These are phyloP conservation scores for Aegilops sharonensis DNA, from an alignment of 176 grass and related monocot genomes.

Conservation along the genomic window DNA sequence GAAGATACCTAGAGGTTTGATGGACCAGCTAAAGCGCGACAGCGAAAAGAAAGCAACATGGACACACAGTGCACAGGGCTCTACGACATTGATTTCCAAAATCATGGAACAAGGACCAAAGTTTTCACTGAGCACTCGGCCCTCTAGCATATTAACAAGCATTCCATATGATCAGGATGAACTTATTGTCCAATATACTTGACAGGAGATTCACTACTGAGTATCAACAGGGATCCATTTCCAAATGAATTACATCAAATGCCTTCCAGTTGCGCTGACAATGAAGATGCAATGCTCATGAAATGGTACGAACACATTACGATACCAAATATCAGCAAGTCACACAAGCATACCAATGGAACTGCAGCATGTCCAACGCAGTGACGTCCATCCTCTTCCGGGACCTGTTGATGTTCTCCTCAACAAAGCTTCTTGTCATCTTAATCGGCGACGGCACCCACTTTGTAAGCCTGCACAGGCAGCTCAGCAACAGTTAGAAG, in stretches of 20 bases:
- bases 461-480: slow-evolving; percentile 61
- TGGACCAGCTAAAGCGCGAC: no score
- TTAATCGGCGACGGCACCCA: slow-evolving; percentile 91
- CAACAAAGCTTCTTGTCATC: slow-evolving; percentile 76
- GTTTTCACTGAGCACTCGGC: background rate
- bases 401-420: slow-evolving; percentile 77
- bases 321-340: no score
- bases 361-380: slow-evolving; percentile 77
- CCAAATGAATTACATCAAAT: no score
- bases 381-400: slow-evolving; percentile 58
- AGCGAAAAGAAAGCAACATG: no score
- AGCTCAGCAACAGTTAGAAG: background rate
- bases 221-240: background rate
- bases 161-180: background rate
- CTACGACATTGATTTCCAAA: background rate
- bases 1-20: no score
- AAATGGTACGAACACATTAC: no score
- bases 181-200: background rate
- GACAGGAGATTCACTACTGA: background rate
- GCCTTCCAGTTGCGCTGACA: background rate
- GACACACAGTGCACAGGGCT: no score
- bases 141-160: background rate
- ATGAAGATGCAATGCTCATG: background rate
- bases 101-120: background rate
- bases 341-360: slow-evolving; percentile 62